Percentiles rank a stretch among this genome's conserved stretches.
phyloP scores from a whole-genome alignment of 768 basidiomycete species.

The Trametes elegans region DNA sequence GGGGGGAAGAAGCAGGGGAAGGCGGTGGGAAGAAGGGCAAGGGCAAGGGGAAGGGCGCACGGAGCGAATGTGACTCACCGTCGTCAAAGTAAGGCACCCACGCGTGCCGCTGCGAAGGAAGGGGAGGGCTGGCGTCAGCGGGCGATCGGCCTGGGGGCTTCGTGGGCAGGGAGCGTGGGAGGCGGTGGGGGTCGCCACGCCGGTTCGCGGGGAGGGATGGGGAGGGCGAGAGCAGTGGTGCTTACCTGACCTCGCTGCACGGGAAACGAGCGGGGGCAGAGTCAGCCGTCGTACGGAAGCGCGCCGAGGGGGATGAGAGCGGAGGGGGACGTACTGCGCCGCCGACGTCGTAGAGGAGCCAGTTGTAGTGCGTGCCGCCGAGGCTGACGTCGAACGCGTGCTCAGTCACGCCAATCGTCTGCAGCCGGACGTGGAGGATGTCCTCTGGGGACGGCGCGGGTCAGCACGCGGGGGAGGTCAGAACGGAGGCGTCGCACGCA shows the following conservation, averaged over 20 bases:
- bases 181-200: background rate
- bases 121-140: slow-evolving; percentile 1
- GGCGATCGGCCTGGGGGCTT: slow-evolving; percentile 4
- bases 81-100: slow-evolving; percentile 89
- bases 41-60: background rate
- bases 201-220: slow-evolving; percentile 7
- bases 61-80: slow-evolving; percentile 41
- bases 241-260: slow-evolving; percentile 60
- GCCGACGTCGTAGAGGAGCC: slow-evolving; percentile 83
- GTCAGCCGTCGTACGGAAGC: background rate
- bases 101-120: slow-evolving; percentile 55
- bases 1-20: slow-evolving; percentile 13
- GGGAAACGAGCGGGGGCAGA: background rate
- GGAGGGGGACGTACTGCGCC: slow-evolving; percentile 63
- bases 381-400: slow-evolving; percentile 69
- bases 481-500: slow-evolving; percentile 26
- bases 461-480: background rate
- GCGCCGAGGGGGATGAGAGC: background rate
- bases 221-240: slow-evolving; percentile 1
- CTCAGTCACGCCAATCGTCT: slow-evolving; percentile 78
- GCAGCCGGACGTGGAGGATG: slow-evolving; percentile 74
- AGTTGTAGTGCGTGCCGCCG: slow-evolving; percentile 62
- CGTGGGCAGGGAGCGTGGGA: slow-evolving; percentile 17
- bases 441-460: slow-evolving; percentile 48
- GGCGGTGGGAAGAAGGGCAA: too few species aligned